These are phyloP conservation scores for Amanita jacksonii DNA, from an alignment of 768 basidiomycete genomes.

Conservation along the genomic window DNA sequence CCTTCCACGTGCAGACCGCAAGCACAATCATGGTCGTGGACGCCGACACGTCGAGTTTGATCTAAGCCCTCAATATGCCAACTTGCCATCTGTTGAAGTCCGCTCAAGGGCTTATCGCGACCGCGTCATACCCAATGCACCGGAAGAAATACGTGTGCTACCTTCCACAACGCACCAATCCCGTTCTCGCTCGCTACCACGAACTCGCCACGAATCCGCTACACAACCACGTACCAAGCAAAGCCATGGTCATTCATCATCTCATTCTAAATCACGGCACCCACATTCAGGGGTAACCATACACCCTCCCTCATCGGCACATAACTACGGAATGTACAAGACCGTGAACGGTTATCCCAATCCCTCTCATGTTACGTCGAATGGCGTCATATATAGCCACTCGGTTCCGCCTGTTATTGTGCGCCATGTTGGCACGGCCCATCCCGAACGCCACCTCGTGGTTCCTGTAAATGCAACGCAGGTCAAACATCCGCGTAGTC, in stretches of 20 bases:
- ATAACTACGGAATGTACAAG: conserved; percentile 15
- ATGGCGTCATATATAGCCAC: conserved; percentile 61
- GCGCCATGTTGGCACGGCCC: conserved; percentile 26
- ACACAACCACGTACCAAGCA: conserved; percentile 23
- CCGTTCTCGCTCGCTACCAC: conserved; percentile 39
- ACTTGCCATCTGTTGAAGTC: conserved; percentile 20
- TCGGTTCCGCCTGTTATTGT: conserved; percentile 43
- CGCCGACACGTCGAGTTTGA: conserved; percentile 21
- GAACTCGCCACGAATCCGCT: conserved; percentile 20
- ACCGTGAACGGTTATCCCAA: conserved; percentile 47
- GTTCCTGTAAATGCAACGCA: too few species aligned
- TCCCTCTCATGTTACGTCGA: conserved; percentile 41
- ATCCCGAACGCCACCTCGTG: conserved; percentile 11
- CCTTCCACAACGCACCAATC: conserved; percentile 38
- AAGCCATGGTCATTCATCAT: conserved; percentile 7
- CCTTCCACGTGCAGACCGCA: conserved; percentile 35
- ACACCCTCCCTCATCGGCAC: neutral
- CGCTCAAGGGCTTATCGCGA: conserved; percentile 18
- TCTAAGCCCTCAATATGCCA: conserved; percentile 24
- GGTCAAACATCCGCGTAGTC: conserved; percentile 3
- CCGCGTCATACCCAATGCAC: conserved; percentile 23
- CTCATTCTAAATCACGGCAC: conserved; percentile 17
- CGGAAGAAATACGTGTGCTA: conserved; percentile 56
- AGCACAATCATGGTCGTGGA: conserved; percentile 17
- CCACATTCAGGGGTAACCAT: conserved; percentile 13